phyloP scores from a whole-genome alignment of 1,284 basidiomycete species.

The Macrocystidia cucumis region DNA sequence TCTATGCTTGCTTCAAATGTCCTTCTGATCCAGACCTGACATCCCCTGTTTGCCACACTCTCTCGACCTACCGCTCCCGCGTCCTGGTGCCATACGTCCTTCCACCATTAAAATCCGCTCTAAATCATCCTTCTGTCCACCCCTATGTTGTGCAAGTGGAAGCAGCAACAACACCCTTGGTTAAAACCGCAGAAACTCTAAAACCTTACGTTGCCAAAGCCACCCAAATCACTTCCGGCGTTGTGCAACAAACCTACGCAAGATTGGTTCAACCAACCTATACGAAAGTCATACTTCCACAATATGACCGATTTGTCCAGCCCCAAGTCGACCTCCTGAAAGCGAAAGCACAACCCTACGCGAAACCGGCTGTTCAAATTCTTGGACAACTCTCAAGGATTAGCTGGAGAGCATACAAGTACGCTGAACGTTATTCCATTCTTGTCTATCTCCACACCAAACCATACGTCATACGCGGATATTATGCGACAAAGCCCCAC shows the following conservation, averaged over 20 bases:
- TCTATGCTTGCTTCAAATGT: neutral
- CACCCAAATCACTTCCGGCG: neutral
- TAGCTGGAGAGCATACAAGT: too few species aligned
- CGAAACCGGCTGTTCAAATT: neutral
- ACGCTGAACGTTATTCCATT: too few species aligned
- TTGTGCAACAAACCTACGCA: neutral
- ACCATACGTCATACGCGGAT: too few species aligned
- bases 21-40: neutral
- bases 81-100: neutral
- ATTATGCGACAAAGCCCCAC: neutral
- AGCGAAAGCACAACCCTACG: conserved; percentile 1
- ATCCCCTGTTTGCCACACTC: neutral
- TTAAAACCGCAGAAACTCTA: neutral
- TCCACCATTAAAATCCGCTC: neutral
- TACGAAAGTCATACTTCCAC: neutral
- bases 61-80: neutral
- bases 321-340: neutral
- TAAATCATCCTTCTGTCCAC: neutral
- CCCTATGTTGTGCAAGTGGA: neutral
- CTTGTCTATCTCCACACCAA: too few species aligned
- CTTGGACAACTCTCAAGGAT: too few species aligned
- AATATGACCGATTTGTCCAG: neutral
- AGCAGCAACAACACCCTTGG: too few species aligned
- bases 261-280: neutral
- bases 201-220: neutral